These are phyloP conservation scores for Schoenoplectus tabernaemontani DNA, from an alignment of 202 grass and related monocot genomes.

Conservation along the genomic window DNA sequence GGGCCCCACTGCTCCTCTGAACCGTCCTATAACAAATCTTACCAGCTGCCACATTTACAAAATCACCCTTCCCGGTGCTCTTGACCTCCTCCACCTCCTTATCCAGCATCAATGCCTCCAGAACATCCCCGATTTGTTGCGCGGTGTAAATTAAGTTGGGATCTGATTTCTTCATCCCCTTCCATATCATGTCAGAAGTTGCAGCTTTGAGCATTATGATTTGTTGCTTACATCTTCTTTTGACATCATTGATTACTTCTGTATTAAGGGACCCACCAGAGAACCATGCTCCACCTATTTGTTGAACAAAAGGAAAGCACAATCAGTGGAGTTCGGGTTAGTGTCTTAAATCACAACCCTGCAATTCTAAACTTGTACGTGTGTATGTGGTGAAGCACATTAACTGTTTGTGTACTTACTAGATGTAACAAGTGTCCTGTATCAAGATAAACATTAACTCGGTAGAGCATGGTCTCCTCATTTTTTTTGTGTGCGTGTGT, in stretches of 20 bases:
- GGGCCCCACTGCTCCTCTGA: slow-evolving; percentile 15
- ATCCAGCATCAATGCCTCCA: slow-evolving; percentile 62
- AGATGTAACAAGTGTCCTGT: background rate
- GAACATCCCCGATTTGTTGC: slow-evolving; percentile 49
- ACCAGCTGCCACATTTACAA: slow-evolving; percentile 33
- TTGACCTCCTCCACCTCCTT: slow-evolving; percentile 69
- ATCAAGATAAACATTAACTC: background rate
- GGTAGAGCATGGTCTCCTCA: background rate
- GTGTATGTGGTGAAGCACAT: background rate
- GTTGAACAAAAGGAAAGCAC: background rate
- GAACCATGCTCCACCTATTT: slow-evolving; percentile 59
- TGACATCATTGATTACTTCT: slow-evolving; percentile 38
- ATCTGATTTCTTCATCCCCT: slow-evolving; percentile 37
- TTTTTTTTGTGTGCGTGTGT: background rate
- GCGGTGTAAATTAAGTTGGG: slow-evolving; percentile 25
- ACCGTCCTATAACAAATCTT: slow-evolving; percentile 47
- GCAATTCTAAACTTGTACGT: slow-evolving; percentile 9
- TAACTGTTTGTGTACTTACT: background rate
- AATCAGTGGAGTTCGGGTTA: slow-evolving; percentile 12
- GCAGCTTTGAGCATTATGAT: slow-evolving; percentile 43
- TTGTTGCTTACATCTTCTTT: slow-evolving; percentile 49
- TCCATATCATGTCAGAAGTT: slow-evolving; percentile 37
- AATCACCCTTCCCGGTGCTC: slow-evolving; percentile 64
- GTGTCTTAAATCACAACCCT: background rate
- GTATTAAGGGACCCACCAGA: slow-evolving; percentile 56